These are phyloP conservation scores for Teunomyces panamensis DNA, from an alignment of 805 yeast species.

Conservation along the genomic window DNA sequence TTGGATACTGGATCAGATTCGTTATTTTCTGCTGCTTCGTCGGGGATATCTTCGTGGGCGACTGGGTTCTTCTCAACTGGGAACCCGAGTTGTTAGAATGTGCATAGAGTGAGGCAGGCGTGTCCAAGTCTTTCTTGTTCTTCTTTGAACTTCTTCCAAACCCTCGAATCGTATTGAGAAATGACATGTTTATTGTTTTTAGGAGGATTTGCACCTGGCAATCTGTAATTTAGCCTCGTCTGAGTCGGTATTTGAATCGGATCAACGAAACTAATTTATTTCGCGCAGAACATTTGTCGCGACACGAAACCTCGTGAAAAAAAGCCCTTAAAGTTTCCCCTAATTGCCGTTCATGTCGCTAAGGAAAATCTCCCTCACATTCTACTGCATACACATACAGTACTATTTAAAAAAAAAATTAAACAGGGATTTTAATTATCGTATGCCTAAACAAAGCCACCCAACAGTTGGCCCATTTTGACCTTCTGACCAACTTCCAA, in stretches of 20 bases:
- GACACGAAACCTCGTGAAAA: neutral
- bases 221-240: neutral
- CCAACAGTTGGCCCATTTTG: slow-evolving; percentile 80
- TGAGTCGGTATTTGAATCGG: neutral
- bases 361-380: neutral
- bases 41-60: slow-evolving; percentile 43
- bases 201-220: neutral
- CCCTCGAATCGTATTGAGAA: slow-evolving; percentile 46
- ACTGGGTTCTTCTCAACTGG: slow-evolving; percentile 35
- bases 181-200: slow-evolving; percentile 32
- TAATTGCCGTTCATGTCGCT: neutral
- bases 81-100: slow-evolving; percentile 32
- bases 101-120: slow-evolving; percentile 29
- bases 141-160: slow-evolving; percentile 46
- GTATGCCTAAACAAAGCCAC: slow-evolving; percentile 34
- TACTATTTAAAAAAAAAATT: too few relatives aligned
- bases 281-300: neutral
- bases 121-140: slow-evolving; percentile 36
- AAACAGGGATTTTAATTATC: neutral
- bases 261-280: slow-evolving; percentile 1
- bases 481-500: slow-evolving; percentile 73
- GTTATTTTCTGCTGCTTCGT: slow-evolving; percentile 26
- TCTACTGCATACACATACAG: neutral
- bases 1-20: slow-evolving; percentile 20
- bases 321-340: neutral